Conservation (phyloP, 805 yeast genomes). For the Saccharomycopsis amapae region DNA sequence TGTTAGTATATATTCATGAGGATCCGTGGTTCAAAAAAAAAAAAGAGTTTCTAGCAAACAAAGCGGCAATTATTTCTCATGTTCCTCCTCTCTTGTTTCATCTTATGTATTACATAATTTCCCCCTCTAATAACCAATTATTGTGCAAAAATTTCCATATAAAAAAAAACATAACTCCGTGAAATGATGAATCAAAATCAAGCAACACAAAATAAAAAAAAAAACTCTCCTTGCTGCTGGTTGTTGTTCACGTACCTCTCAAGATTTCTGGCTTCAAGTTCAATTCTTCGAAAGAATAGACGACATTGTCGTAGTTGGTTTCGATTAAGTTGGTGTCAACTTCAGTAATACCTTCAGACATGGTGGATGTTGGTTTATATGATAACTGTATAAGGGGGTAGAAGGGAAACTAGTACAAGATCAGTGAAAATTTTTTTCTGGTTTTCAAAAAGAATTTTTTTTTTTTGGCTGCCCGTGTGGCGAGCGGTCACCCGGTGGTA, state of each 20-base stretch:
- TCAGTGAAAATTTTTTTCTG: neutral
- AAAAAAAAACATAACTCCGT: too few relatives aligned
- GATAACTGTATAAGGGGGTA: neutral
- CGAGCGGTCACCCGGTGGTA: too few relatives aligned
- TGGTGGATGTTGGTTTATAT: slow-evolving; percentile 23
- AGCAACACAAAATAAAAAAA: neutral
- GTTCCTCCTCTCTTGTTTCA: too few relatives aligned
- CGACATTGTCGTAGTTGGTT: slow-evolving; percentile 39
- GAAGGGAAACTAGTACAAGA: neutral
- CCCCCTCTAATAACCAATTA: too few relatives aligned
- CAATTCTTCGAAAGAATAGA: slow-evolving; percentile 70
- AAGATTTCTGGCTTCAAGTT: slow-evolving; percentile 57
- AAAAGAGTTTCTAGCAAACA: too few relatives aligned
- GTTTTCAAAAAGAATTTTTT: neutral
- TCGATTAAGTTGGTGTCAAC: slow-evolving; percentile 79
- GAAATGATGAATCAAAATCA: neutral
- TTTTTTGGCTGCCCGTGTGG: neutral
- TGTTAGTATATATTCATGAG: too few relatives aligned
- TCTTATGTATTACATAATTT: too few relatives aligned
- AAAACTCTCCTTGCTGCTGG: too few relatives aligned
- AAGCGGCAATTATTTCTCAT: too few relatives aligned
- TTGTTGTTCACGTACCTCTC: slow-evolving; percentile 34
- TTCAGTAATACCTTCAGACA: slow-evolving; percentile 70
- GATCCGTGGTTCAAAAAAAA: too few relatives aligned
- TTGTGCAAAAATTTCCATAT: too few relatives aligned